Conservation (phyloP, 169 alveolate species). For the Ichthyophthirius multifiliis region DNA sequence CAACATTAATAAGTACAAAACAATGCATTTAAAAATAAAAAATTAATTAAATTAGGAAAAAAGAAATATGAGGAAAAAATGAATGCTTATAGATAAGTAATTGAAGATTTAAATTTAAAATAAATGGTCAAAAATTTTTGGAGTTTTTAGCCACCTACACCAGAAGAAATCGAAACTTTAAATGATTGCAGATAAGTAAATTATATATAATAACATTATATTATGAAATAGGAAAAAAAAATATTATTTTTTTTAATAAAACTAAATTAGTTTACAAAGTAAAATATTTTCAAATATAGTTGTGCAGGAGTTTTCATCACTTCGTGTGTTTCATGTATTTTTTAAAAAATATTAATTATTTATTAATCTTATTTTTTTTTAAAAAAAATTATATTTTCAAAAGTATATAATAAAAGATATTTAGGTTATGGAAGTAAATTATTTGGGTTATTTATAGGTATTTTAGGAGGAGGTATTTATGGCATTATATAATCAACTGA, state of each 20-base stretch:
- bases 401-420: slow-evolving; percentile 26
- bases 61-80: slow-evolving; percentile 38
- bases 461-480: slow-evolving; percentile 12
- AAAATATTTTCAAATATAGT: slow-evolving; percentile 15
- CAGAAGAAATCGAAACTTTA: slow-evolving; percentile 42
- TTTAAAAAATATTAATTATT: too few relatives aligned
- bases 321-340: slow-evolving; percentile 10
- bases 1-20: slow-evolving; percentile 23
- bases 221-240: too few relatives aligned
- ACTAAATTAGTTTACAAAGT: slow-evolving; percentile 8
- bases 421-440: slow-evolving; percentile 4
- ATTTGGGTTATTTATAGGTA: slow-evolving; percentile 29
- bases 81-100: slow-evolving; percentile 25
- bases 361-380: background rate
- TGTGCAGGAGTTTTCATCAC: slow-evolving; percentile 19
- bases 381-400: background rate
- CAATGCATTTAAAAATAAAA: background rate
- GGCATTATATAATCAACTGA: slow-evolving; percentile 26
- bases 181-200: slow-evolving; percentile 27
- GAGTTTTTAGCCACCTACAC: slow-evolving; percentile 30
- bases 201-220: background rate
- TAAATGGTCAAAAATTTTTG: slow-evolving; percentile 27
- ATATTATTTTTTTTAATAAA: background rate
- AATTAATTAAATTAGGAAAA: slow-evolving; percentile 4
- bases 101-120: slow-evolving; percentile 27